Evolutionary conservation across 345 rosid species (phyloP).

Genomic region (Dipteronia dyeriana): DNA sequence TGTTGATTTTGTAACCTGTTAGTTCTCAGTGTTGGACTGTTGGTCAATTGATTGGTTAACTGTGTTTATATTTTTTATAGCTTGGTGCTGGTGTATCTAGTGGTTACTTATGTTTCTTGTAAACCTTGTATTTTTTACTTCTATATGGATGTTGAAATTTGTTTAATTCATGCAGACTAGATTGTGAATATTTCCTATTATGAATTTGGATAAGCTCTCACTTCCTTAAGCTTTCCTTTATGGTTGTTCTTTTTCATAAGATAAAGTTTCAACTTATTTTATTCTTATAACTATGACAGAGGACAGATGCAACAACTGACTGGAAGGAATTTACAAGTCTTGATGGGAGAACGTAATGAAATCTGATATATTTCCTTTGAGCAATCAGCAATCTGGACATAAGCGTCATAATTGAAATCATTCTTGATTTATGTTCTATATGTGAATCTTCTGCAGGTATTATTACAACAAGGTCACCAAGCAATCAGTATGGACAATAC

Average conservation of each 20-base stretch:
- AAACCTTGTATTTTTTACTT: background rate
- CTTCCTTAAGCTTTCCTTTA: background rate
- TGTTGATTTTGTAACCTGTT: slow-evolving; percentile 2
- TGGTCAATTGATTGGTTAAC: background rate
- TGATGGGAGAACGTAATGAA: slow-evolving; percentile 85
- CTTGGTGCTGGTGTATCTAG: background rate
- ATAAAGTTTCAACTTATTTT: slow-evolving; percentile 8
- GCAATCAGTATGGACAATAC: slow-evolving; percentile 90
- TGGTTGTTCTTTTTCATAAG: background rate
- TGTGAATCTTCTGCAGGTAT: slow-evolving; percentile 55
- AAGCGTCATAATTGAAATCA: background rate
- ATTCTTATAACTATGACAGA: slow-evolving; percentile 50
- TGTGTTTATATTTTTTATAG: background rate
- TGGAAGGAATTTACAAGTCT: slow-evolving; percentile 95
- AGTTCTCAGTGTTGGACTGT: background rate
- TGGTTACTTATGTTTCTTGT: background rate
- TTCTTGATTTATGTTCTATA: slow-evolving; percentile 23
- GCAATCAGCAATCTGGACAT: slow-evolving; percentile 17
- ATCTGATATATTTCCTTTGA: slow-evolving; percentile 18
- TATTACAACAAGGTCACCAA: slow-evolving; percentile 82
- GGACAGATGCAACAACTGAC: slow-evolving; percentile 89
- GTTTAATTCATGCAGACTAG: background rate
- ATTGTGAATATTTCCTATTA: background rate
- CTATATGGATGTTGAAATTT: background rate
- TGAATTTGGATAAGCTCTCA: background rate